phyloP scores from a whole-genome alignment of 345 rosid genomes.

The Heritiera littoralis region DNA sequence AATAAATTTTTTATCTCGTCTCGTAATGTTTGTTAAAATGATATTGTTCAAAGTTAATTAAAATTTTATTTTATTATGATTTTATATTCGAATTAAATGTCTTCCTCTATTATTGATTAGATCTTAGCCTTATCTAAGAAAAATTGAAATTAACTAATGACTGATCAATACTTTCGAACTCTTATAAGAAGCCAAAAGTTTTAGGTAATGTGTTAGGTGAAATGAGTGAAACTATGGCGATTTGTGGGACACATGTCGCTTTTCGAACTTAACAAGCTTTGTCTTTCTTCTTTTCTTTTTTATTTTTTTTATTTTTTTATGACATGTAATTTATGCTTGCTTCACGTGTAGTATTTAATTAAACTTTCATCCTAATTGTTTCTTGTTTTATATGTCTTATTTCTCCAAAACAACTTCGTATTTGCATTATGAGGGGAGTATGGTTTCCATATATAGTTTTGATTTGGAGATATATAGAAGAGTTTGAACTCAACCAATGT shows the following conservation, averaged over 20 bases:
- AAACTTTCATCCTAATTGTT: background rate
- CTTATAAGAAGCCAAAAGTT: slow-evolving; percentile 32
- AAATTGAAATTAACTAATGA: background rate
- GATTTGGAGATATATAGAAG: background rate
- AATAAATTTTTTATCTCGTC: no score
- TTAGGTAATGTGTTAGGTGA: slow-evolving; percentile 41
- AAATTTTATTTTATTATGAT: no score
- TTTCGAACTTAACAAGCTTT: slow-evolving; percentile 27
- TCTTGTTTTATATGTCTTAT: background rate
- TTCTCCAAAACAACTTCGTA: background rate
- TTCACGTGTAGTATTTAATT: background rate
- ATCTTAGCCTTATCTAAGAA: no score
- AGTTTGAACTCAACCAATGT: background rate
- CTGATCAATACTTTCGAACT: background rate
- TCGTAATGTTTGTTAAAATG: no score
- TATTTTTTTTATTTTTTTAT: no score
- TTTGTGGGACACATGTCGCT: slow-evolving; percentile 36
- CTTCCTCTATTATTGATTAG: no score
- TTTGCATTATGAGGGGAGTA: background rate
- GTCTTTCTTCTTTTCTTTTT: background rate
- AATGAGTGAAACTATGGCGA: slow-evolving; percentile 3
- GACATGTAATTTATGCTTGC: no score
- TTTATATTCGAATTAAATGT: no score
- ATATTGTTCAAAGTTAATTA: no score
- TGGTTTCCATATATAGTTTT: no score